Evolutionary conservation across 306 rosid species (phyloP).

Genomic region (Elaeagnus macrophylla): DNA sequence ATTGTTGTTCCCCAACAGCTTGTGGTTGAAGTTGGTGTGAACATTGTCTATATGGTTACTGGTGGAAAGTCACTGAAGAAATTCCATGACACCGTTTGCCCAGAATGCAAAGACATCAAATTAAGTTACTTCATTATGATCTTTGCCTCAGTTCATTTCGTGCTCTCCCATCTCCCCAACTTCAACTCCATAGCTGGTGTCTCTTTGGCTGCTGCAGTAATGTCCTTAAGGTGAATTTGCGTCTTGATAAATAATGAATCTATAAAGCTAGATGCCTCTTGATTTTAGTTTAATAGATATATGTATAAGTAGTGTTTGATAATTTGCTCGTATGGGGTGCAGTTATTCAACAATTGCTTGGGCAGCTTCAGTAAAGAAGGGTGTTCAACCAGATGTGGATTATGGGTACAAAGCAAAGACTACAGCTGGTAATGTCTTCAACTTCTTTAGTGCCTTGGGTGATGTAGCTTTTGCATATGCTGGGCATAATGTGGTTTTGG

Average conservation of each 20-base stretch:
- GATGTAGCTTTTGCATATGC: constrained; percentile 82
- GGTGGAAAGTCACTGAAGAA: constrained; percentile 67
- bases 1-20: constrained; percentile 73
- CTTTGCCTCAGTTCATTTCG: constrained; percentile 49
- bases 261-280: neutral
- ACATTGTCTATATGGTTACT: constrained; percentile 64
- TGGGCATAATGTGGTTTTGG: constrained; percentile 80
- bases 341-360: constrained; percentile 84
- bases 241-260: neutral
- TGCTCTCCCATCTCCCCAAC: constrained; percentile 63
- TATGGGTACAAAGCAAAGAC: constrained; percentile 28
- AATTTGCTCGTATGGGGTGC: neutral
- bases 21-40: constrained; percentile 54
- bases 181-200: constrained; percentile 58
- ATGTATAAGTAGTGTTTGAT: neutral
- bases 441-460: constrained; percentile 62
- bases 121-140: constrained; percentile 48
- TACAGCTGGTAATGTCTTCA: constrained; percentile 20
- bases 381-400: constrained; percentile 29
- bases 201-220: constrained; percentile 63
- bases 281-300: neutral
- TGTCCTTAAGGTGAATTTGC: constrained; percentile 52
- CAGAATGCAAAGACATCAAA: constrained; percentile 22
- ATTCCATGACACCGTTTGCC: constrained; percentile 40
- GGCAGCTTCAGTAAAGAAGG: constrained; percentile 40